Conservation (phyloP, 2,329 filamentous ascomycete species). For the Fusarium cyanostomum region DNA sequence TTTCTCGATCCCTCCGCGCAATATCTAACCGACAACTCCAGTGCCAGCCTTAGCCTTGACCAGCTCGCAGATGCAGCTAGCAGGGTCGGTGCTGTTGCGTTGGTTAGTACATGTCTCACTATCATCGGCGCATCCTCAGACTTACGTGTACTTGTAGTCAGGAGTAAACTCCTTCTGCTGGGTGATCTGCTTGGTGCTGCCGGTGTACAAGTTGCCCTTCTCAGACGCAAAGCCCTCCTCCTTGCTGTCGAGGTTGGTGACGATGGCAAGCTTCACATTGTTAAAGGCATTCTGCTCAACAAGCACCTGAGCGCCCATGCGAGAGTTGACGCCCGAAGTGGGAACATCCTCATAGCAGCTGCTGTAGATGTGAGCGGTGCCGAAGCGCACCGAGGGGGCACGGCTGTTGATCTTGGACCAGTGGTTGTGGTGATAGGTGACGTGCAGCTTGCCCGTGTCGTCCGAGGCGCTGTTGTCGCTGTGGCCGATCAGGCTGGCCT, state of each 20-base stretch:
- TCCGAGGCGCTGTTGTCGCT: slow-evolving; percentile 60
- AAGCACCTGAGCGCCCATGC: slow-evolving; percentile 61
- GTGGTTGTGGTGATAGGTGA: slow-evolving; percentile 68
- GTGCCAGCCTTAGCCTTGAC: slow-evolving; percentile 40
- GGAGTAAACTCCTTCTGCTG: slow-evolving; percentile 46
- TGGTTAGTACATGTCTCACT: background rate
- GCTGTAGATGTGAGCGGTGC: slow-evolving; percentile 67
- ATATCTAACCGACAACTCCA: slow-evolving; percentile 26
- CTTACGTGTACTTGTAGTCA: slow-evolving; percentile 51
- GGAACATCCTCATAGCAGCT: slow-evolving; percentile 58
- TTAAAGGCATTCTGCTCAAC: slow-evolving; percentile 61
- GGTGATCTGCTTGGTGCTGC: slow-evolving; percentile 47
- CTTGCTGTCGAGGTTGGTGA: slow-evolving; percentile 56
- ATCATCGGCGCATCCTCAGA: background rate
- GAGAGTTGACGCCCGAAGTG: slow-evolving; percentile 62
- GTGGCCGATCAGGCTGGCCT: slow-evolving; percentile 68
- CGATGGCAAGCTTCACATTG: slow-evolving; percentile 53
- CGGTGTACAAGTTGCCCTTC: slow-evolving; percentile 56
- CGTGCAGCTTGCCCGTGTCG: slow-evolving; percentile 63
- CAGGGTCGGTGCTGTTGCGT: slow-evolving; percentile 19
- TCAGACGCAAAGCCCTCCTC: slow-evolving; percentile 56
- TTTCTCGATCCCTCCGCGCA: background rate
- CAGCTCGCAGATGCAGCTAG: slow-evolving; percentile 36
- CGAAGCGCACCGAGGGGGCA: slow-evolving; percentile 61
- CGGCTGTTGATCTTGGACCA: slow-evolving; percentile 64